Base-by-base conservation (phyloP, 371 early-diverging fungal species). In the Homolaphlyctis polyrhiza region DNA sequence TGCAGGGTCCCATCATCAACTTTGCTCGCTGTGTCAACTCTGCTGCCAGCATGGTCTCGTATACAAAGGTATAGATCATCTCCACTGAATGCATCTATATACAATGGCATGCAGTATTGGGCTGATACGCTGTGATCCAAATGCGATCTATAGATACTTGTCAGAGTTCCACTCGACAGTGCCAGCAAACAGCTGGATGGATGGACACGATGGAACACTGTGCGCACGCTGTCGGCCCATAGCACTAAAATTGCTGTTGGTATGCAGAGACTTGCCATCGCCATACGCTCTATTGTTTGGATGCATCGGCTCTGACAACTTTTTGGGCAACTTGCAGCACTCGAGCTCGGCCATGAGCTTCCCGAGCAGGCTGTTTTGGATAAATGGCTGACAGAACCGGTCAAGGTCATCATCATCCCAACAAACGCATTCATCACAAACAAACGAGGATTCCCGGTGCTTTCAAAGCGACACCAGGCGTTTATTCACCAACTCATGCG, bases 371-470 rank as follows among this genome's bases (percentile, higher is more conserved):
- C 57, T 1, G 14, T 74, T 1, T 63, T 89, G 36, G 79, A 85
- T 29, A 83, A 85, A 59, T 96, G 97, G 97, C 67, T 86, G 32
- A 89, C 95, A 0, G 96, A 95, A 63, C 97, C 97, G 2, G 77
- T 96, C 36, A 83, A 81, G 58, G 73, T 82, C 0, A 77, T 94
- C 18, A 81, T 91, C 58, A 60, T 96, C 2, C 87, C 91, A 1
- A 84, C 85, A 2, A 65, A 76, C 14, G 71, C 88, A 35, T 96
- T 95, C 68, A 63, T 91, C 16, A 67, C 73, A 11, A 95, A 95
- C 72, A 68, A 76, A 43, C 89, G 88, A 63, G 92, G 93, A 0
- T 94, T 83, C 65, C 97, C 97, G 0, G 97, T 95, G 25, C 77
- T 96, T 35, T 76, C 83, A 36, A 91, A 91, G 60, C 65, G 71